Conservation (phyloP, 73 alveolate species). For the Tetrahymena borealis region DNA sequence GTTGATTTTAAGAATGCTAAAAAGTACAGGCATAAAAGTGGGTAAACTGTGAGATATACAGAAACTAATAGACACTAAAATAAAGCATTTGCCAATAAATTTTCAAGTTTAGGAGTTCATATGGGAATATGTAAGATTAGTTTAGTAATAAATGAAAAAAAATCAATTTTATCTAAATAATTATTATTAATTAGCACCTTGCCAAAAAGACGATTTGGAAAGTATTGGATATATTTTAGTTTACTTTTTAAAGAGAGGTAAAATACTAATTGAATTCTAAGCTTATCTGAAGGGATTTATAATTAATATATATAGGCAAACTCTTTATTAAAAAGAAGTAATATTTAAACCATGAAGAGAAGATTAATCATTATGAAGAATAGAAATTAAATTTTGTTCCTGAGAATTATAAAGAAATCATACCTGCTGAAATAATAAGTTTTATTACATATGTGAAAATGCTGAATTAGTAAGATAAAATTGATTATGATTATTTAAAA, state of each 20-base stretch:
- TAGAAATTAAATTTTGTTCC: slow-evolving; percentile 24
- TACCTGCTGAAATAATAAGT: slow-evolving; percentile 18
- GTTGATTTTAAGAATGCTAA: slow-evolving; percentile 15
- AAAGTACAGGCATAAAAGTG: slow-evolving; percentile 34
- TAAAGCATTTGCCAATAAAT: slow-evolving; percentile 6
- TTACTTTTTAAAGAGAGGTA: slow-evolving; percentile 30
- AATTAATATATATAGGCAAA: background rate
- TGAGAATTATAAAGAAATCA: slow-evolving; percentile 22
- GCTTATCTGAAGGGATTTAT: no score
- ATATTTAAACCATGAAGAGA: background rate
- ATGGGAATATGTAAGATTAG: slow-evolving; percentile 18
- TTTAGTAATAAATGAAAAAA: background rate
- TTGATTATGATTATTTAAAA: slow-evolving; percentile 28
- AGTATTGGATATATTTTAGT: slow-evolving; percentile 25
- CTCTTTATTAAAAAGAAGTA: background rate
- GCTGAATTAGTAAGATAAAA: slow-evolving; percentile 5
- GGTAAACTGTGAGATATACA: slow-evolving; percentile 3
- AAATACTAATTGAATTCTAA: background rate
- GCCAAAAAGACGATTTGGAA: slow-evolving; percentile 38
- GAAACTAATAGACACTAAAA: background rate
- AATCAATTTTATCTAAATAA: background rate
- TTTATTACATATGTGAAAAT: slow-evolving; percentile 4
- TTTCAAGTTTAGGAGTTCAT: slow-evolving; percentile 20
- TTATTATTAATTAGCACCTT: background rate
- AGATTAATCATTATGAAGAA: slow-evolving; percentile 23